Base-by-base conservation (phyloP, 495 filamentous ascomycete genomes). In the Aspergillus hancockii region DNA sequence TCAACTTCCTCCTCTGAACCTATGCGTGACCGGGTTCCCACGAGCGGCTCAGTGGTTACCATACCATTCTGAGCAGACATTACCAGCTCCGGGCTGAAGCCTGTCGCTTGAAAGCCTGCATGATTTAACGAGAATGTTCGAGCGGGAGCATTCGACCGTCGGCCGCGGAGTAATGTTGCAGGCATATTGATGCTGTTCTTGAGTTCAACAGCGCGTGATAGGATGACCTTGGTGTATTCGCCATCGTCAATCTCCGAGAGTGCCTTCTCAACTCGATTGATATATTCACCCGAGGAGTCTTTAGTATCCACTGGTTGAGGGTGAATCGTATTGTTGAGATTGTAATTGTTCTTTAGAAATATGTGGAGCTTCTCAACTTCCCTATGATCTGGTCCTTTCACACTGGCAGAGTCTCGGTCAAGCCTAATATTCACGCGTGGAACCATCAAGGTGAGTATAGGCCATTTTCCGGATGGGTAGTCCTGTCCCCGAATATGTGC, bases 41-140 rank as follows among this genome's bases (percentile, higher is more conserved):
- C 63, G 12, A 66, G 49, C 1, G 59, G 63, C 41, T 66, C 63
- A 21, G 63, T 66, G 19, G 41, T 49, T 28, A 66, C 52, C 22
- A 43, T 60, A 18, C 63, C 56, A 3, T 60, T 14, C 5, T 58
- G 8, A 1, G 58, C 40, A 13, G 63, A 66, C 59, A 62, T 57
- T 8, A 66, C 63, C 6, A 66, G 57, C 50, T 66, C 63, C 10
- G 63, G 63, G 21, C 63, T 66, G 30, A 66, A 66, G 1, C 63
- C 60, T 4, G 59, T 66, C 7, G 60, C 63, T 28, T 57, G 49
- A 23, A 43, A 58, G 8, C 59, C 63, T 0, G 21, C 41, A 19
- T 66, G 63, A 36, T 47, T 57, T 1, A 66, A 14, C 3, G 47
- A 66, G 25, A 66, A 66, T 16, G 8, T 60, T 13, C 63, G 55